A percentile compares a stretch with the other conserved stretches of the same genome.
Evolutionary conservation across 768 basidiomycete genomes (phyloP).

Genomic region (Lactifluus volemus): DNA sequence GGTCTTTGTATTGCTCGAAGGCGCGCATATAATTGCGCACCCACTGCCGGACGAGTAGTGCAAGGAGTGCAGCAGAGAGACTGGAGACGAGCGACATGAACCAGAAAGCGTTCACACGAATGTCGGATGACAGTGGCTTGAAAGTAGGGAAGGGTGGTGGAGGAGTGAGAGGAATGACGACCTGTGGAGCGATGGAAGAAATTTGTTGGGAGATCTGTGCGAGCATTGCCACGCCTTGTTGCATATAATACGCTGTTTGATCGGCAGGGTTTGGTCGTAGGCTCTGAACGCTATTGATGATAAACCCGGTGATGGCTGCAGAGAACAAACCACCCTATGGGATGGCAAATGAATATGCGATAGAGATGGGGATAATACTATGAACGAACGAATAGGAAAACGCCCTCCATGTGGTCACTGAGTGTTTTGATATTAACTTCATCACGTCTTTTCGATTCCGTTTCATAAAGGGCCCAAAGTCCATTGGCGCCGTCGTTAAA

Average conservation of each 20-base stretch:
- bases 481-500: conserved; percentile 31
- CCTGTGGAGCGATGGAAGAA: neutral
- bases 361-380: neutral
- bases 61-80: conserved; percentile 34
- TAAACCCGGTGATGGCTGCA: too few species aligned
- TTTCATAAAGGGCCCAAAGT: conserved; percentile 35
- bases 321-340: too few species aligned
- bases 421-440: too few species aligned
- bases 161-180: neutral
- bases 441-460: too few species aligned
- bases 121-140: conserved; percentile 23
- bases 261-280: neutral
- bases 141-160: conserved; percentile 6
- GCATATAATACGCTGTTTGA: neutral
- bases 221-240: neutral
- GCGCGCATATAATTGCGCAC: conserved; percentile 29
- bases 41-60: conserved; percentile 44
- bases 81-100: conserved; percentile 31
- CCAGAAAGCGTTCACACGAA: conserved; percentile 36
- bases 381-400: conserved; percentile 31
- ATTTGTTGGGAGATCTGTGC: conserved; percentile 10
- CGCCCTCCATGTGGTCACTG: too few species aligned
- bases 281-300: neutral
- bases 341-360: too few species aligned
- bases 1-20: conserved; percentile 25